phyloP scores from a whole-genome alignment of 2,329 filamentous ascomycete species.

The Epichloe scottii region DNA sequence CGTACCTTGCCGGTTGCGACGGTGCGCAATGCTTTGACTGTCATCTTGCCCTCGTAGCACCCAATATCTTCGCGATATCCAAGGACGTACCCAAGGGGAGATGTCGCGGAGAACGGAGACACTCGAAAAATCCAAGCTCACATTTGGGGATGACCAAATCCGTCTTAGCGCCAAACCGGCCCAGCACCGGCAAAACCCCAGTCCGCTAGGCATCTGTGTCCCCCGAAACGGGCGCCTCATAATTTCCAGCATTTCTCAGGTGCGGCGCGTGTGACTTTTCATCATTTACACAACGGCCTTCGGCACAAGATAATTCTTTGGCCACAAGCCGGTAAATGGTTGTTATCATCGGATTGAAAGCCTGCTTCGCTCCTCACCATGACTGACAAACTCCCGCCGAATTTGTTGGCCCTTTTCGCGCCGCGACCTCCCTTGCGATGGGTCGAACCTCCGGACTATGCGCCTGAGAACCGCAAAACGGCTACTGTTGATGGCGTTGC shows the following conservation, averaged over 20 bases:
- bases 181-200: constrained; percentile 11
- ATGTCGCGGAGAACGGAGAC: constrained; percentile 5
- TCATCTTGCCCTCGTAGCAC: constrained; percentile 34
- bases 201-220: neutral
- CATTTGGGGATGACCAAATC: constrained; percentile 5
- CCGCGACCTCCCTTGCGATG: constrained; percentile 85
- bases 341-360: constrained; percentile 1
- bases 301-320: neutral
- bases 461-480: constrained; percentile 71
- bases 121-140: constrained; percentile 7
- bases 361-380: constrained; percentile 33
- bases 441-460: constrained; percentile 69
- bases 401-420: constrained; percentile 87
- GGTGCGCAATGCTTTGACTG: constrained; percentile 39
- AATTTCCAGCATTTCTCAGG: constrained; percentile 10
- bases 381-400: constrained; percentile 93
- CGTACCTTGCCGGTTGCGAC: constrained; percentile 41
- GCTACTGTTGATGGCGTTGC: constrained; percentile 61
- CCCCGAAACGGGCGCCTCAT: constrained; percentile 6
- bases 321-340: neutral
- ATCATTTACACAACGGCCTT: neutral
- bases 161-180: constrained; percentile 15
- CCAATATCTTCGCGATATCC: constrained; percentile 15
- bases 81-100: constrained; percentile 10
- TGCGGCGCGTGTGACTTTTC: constrained; percentile 7